Conservation (phyloP, 2,329 filamentous ascomycete genomes). For the Microcera coccophila region DNA sequence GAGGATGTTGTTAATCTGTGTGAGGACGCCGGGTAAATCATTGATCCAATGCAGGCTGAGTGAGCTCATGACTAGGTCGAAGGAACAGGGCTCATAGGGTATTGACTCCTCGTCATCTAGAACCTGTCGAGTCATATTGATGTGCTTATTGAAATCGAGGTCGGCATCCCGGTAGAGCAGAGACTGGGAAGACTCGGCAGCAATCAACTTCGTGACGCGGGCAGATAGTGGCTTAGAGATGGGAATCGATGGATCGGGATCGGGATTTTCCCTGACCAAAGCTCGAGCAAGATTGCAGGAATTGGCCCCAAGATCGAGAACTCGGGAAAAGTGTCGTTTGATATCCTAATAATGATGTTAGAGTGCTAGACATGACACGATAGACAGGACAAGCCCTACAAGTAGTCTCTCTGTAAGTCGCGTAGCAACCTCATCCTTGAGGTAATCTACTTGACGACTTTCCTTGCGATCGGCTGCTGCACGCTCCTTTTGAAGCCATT, state of each 20-base stretch:
- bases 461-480: conserved; percentile 66
- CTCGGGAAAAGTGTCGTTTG: conserved; percentile 77
- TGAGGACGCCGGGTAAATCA: conserved; percentile 79
- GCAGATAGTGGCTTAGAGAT: conserved; percentile 63
- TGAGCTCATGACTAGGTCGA: conserved; percentile 87
- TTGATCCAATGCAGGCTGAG: conserved; percentile 97
- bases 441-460: conserved; percentile 81
- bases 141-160: conserved; percentile 67
- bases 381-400: conserved; percentile 40
- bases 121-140: conserved; percentile 70
- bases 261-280: conserved; percentile 66
- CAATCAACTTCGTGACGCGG: conserved; percentile 70
- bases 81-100: conserved; percentile 70
- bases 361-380: conserved; percentile 3
- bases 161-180: conserved; percentile 77
- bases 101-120: conserved; percentile 71
- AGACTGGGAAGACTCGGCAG: conserved; percentile 73
- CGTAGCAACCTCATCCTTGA: conserved; percentile 86
- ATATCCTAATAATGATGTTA: conserved; percentile 64
- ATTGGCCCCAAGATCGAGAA: conserved; percentile 91
- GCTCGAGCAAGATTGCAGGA: conserved; percentile 89
- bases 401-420: conserved; percentile 82
- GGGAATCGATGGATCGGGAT: conserved; percentile 54
- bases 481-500: conserved; percentile 89
- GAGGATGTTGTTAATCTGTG: conserved; percentile 79